Conservation (phyloP, 306 rosid genomes). For the Rosa chinensis region DNA sequence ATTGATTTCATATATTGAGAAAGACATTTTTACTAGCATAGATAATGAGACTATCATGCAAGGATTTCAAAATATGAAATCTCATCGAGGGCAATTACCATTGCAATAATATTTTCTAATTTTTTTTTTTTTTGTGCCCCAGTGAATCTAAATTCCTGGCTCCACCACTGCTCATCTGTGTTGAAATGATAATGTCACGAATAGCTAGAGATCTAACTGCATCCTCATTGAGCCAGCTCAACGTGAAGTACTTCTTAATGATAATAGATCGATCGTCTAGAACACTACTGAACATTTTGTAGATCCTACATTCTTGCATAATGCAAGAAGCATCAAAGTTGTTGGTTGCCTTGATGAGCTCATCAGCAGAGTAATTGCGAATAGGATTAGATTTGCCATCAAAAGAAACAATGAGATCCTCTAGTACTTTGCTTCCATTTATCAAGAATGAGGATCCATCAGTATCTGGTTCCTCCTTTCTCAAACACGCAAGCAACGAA, state of each 20-base stretch:
- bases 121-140: too few species aligned
- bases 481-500: not conserved
- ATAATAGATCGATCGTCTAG: not conserved
- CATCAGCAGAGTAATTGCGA: not conserved
- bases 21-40: too few species aligned
- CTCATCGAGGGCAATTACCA: too few species aligned
- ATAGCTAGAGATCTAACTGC: not conserved
- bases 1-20: too few species aligned
- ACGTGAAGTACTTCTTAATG: not conserved
- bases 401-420: conserved; percentile 13
- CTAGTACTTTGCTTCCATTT: not conserved
- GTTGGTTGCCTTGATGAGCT: conserved; percentile 11
- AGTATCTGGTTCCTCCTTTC: not conserved
- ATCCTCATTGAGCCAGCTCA: not conserved
- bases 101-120: too few species aligned
- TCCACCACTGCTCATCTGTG: not conserved
- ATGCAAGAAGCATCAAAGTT: not conserved
- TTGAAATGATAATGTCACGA: not conserved
- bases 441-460: not conserved
- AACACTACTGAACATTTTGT: not conserved
- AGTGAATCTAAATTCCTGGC: too few species aligned
- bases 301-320: not conserved
- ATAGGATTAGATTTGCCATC: not conserved
- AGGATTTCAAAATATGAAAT: too few species aligned
- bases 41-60: too few species aligned